Conservation (phyloP, 768 basidiomycete genomes). For the Cystofilobasidium macerans region DNA sequence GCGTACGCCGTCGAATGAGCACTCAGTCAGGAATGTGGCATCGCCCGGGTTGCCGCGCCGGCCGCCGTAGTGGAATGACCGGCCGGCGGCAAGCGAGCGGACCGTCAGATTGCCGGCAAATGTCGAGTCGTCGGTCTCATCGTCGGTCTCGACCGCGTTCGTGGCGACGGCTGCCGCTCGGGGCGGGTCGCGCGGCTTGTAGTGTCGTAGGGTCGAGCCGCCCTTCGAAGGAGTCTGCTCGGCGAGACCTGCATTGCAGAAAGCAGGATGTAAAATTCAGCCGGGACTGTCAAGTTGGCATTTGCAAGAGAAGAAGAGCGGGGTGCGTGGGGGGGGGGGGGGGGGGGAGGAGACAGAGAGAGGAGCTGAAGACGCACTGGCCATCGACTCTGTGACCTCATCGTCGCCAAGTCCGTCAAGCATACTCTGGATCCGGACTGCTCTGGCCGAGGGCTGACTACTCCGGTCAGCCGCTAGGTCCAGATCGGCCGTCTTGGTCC, state of each 20-base stretch:
- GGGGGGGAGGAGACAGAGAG: too few relatives aligned
- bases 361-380: conserved; percentile 53
- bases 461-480: conserved; percentile 29
- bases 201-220: conserved; percentile 6
- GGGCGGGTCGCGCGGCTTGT: conserved; percentile 28
- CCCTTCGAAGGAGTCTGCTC: conserved; percentile 38
- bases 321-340: too few relatives aligned
- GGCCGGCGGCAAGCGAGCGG: conserved; percentile 8
- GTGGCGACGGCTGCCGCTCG: conserved; percentile 35
- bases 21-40: conserved; percentile 80
- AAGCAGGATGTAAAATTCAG: not conserved
- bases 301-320: too few relatives aligned
- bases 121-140: not conserved
- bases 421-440: conserved; percentile 71
- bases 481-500: conserved; percentile 27
- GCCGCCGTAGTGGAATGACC: conserved; percentile 26
- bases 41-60: conserved; percentile 33
- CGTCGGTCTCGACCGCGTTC: conserved; percentile 12
- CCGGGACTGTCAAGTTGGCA: too few relatives aligned
- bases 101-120: not conserved
- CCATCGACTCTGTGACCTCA: conserved; percentile 11
- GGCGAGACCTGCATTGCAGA: conserved; percentile 29
- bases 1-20: conserved; percentile 88
- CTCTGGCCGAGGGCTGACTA: conserved; percentile 52
- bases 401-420: conserved; percentile 58